Percentiles rank a stretch among this genome's conserved stretches.
phyloP scores from a whole-genome alignment of 306 rosid genomes.

The Cucumis cinereus region DNA sequence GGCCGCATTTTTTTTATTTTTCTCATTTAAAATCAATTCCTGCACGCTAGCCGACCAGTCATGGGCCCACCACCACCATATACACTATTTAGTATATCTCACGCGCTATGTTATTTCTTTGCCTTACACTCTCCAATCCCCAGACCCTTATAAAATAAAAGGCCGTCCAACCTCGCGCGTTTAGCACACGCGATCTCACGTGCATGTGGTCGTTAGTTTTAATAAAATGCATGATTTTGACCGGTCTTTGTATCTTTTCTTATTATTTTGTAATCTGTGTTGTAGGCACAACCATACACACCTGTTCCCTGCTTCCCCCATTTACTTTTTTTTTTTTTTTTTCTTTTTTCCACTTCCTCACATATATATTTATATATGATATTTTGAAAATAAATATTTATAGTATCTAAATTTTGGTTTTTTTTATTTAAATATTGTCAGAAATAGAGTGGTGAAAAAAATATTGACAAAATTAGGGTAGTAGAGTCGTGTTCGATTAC shows the following conservation, averaged over 20 bases:
- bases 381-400: too few relatives aligned
- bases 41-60: not conserved
- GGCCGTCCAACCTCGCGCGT: not conserved
- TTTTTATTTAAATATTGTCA: too few relatives aligned
- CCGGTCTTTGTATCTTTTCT: not conserved
- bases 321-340: not conserved
- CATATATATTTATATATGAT: not conserved
- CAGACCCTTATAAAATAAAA: not conserved
- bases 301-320: not conserved
- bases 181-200: not conserved
- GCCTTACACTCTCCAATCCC: not conserved
- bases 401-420: too few relatives aligned
- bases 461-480: too few relatives aligned
- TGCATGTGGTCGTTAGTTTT: not conserved
- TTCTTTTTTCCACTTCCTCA: not conserved
- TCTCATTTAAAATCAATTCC: not conserved
- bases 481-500: too few relatives aligned
- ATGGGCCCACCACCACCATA: not conserved
- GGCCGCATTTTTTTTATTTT: not conserved
- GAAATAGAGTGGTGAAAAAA: too few relatives aligned
- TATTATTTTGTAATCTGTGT: not conserved
- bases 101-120: not conserved
- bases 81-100: not conserved
- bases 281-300: slow-evolving; percentile 3
- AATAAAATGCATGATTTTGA: not conserved